Evolutionary conservation across 2,329 filamentous ascomycete species (phyloP).

Genomic region (Pseudogymnoascus sp.): DNA sequence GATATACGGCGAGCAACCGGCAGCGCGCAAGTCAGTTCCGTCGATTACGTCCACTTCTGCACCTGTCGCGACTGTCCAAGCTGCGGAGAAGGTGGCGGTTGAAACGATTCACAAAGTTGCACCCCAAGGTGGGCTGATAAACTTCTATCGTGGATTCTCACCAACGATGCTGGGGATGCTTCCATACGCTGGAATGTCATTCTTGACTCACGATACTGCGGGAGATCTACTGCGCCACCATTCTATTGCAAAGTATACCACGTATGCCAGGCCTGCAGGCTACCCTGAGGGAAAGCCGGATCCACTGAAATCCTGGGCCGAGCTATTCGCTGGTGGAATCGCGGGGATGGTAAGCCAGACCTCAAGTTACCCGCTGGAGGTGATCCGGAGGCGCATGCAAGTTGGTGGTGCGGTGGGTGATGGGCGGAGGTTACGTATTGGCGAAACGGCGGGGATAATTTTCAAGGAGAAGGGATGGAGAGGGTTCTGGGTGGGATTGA

Average conservation of each 20-base stretch:
- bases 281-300: slow-evolving; percentile 54
- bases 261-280: slow-evolving; percentile 55
- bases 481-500: slow-evolving; percentile 88
- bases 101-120: slow-evolving; percentile 43
- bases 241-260: slow-evolving; percentile 63
- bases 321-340: slow-evolving; percentile 74
- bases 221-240: slow-evolving; percentile 75
- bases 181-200: slow-evolving; percentile 91
- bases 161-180: slow-evolving; percentile 92
- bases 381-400: slow-evolving; percentile 89
- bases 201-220: slow-evolving; percentile 86
- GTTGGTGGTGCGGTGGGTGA: slow-evolving; percentile 92
- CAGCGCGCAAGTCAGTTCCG: slow-evolving; percentile 30
- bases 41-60: slow-evolving; percentile 16
- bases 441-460: slow-evolving; percentile 71
- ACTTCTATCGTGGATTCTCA: slow-evolving; percentile 93
- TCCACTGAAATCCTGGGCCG: slow-evolving; percentile 76
- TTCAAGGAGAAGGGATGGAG: slow-evolving; percentile 65
- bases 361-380: slow-evolving; percentile 86
- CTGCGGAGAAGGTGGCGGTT: slow-evolving; percentile 34
- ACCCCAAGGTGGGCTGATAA: slow-evolving; percentile 64
- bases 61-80: slow-evolving; percentile 31
- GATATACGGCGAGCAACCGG: slow-evolving; percentile 71
- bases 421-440: slow-evolving; percentile 68
- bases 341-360: slow-evolving; percentile 89